These are phyloP conservation scores for Aquilaria sinensis DNA, from an alignment of 345 rosid genomes.

Conservation along the genomic window DNA sequence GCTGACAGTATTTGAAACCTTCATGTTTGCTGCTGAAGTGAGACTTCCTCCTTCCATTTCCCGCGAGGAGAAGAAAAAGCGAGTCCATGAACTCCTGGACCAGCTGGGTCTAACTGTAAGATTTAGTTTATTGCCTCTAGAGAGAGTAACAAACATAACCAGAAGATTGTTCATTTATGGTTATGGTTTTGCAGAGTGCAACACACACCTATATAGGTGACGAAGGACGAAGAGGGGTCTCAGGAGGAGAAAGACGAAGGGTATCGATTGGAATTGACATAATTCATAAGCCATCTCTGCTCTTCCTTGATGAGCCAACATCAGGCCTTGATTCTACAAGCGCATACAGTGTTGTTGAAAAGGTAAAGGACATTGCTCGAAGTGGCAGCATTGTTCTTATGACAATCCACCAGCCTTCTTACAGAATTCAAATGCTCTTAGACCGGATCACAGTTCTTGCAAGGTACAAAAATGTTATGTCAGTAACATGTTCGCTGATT, in stretches of 20 bases:
- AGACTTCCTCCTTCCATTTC: conserved; percentile 70
- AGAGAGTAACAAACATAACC: neutral
- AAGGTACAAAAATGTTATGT: neutral
- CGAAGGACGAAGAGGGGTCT: conserved; percentile 72
- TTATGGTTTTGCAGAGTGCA: conserved; percentile 25
- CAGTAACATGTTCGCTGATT: neutral
- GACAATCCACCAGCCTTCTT: conserved; percentile 18
- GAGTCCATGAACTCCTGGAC: conserved; percentile 60
- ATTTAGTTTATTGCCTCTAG: neutral
- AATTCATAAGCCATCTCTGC: neutral
- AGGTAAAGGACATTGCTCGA: neutral
- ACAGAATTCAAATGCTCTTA: conserved; percentile 15
- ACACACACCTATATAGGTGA: conserved; percentile 63
- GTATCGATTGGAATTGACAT: neutral
- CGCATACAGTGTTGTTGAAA: neutral
- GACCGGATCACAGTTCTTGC: conserved; percentile 13
- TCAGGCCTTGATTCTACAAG: neutral
- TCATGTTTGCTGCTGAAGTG: conserved; percentile 82
- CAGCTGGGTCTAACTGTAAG: conserved; percentile 67
- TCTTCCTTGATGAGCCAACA: neutral
- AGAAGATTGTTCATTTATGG: too few relatives aligned
- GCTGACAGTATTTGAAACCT: conserved; percentile 75
- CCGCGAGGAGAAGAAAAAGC: conserved; percentile 49
- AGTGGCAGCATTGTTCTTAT: conserved; percentile 4
- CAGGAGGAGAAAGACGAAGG: conserved; percentile 16